Evolutionary conservation across 1,139 yeast species (phyloP).

Genomic region (Diutina rugosa): DNA sequence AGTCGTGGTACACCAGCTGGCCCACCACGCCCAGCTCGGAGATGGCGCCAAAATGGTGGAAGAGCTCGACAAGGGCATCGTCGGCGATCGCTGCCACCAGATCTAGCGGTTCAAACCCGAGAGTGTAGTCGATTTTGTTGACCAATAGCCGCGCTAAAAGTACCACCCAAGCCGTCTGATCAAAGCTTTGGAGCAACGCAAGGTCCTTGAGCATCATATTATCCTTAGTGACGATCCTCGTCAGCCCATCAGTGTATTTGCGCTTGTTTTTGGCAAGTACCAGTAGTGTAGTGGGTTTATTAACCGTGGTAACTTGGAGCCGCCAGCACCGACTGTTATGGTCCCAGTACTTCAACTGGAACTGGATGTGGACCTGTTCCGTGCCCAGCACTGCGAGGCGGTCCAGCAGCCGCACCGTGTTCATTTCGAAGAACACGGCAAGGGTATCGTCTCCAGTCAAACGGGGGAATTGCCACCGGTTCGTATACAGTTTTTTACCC

Average conservation of each 20-base stretch:
- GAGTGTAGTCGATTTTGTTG: constrained; percentile 19
- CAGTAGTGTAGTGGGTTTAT: constrained; percentile 12
- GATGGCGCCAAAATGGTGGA: constrained; percentile 21
- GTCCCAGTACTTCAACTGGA: constrained; percentile 18
- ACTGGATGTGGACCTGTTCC: constrained; percentile 16
- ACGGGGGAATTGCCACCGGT: constrained; percentile 20
- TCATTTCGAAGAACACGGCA: constrained; percentile 21
- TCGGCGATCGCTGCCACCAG: constrained; percentile 16
- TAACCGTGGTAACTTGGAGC: constrained; percentile 17
- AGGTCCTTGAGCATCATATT: constrained; percentile 15
- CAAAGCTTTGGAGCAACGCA: constrained; percentile 17
- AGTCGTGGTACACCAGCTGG: constrained; percentile 6
- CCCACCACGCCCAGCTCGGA: neutral
- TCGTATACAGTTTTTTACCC: constrained; percentile 20
- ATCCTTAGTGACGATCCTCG: neutral
- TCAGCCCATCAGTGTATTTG: neutral
- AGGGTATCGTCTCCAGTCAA: constrained; percentile 13
- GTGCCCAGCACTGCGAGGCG: neutral
- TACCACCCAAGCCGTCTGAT: constrained; percentile 18
- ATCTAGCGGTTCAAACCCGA: constrained; percentile 23
- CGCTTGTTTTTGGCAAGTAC: neutral
- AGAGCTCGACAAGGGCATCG: constrained; percentile 13
- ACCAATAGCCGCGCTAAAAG: constrained; percentile 20
- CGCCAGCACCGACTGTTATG: constrained; percentile 9
- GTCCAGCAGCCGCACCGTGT: constrained; percentile 13